Base-by-base conservation (phyloP, 306 rosid species). In the Castanopsis chinensis region DNA sequence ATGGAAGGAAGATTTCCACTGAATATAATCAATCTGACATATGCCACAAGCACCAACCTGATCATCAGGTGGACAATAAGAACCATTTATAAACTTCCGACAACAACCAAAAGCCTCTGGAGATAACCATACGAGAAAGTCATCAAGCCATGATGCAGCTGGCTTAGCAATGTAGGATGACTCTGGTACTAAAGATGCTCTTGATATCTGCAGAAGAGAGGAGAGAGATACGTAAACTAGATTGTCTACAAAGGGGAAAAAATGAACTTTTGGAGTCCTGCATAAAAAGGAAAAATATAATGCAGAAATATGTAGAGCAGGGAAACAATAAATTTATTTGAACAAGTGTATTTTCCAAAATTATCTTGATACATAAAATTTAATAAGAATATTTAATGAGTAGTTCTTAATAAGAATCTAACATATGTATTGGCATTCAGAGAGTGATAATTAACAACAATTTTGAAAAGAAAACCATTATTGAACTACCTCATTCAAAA, bases 141-240 rank as follows among this genome's bases (percentile, higher is more conserved):
- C 99, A 83, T 94, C 99, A 78, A 94, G 99, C 99, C 99, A 94
- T 55, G 99, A 94, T 79, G 99, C 99, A 71, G 99, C 99, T 79
- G 99, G 97, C 82, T 91, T 94, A 73, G 99, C 93, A 83, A 94
- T 94, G 88, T 92, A 90, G 88, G 90, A 92, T 76, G 94, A 87
- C 64, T 88, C 80, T 63, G 97, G 97, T 30, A 76, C 84, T 88
- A 85, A 78, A 45, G 99, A 90, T 49, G 99, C 97, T 85, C 91
- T 90, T 30, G 99, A 90, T 85, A 94, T 94, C 99, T 94, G 87
- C 86, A 86, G 12, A 83, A 54, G 30, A 76, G 63, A 5, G 53
- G 73, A 70, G 56, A 21, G 56, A 75, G 63, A 75, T 51, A 77
- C 69, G 73, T 68, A 78, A 59, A 49, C 49, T 17, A 12, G 35